Evolutionary conservation across 2,329 filamentous ascomycete species (phyloP), one percentile per base, ranked within the genome.

Genomic region (Fonsecaea monophora): DNA sequence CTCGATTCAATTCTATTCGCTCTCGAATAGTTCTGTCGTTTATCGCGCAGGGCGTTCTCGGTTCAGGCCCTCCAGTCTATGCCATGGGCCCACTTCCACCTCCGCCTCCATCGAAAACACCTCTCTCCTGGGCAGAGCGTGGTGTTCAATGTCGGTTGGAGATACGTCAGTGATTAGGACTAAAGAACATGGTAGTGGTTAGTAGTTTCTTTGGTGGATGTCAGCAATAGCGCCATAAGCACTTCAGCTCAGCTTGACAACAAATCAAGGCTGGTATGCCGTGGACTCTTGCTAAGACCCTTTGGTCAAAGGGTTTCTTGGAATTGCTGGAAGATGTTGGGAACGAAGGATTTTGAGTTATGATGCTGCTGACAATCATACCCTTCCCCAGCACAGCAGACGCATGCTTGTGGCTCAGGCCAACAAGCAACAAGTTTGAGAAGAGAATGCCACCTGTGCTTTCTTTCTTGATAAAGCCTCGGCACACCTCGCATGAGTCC

Each of bases 271-370:
- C 30, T 34, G 38, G 13, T n/a, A 9, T 34, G 18, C 37, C 18
- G 18, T 25, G 21, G 45, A 21, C 42, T 25, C 45, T 4, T 50
- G 18, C 18, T 50, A 50, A 12, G 5, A 25, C 45, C 58, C 8
- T 61, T 21, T 12, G 45, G 25, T 7, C 8, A 21, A n/a, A 32
- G 45, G 48, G 30, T 13, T 6, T 30, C 35, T 48, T n/a, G 38
- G 40, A 42, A 9, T 48, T 4, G 4, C 12, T 40, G 30, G 30
- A 37, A 15, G 40, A 12, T 57, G 18, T 34, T 25, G 4, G n/a
- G 53, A 38, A 34, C 40, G 38, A 58, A 63, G 61, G 62, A 59
- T 64, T 65, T 45, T 50, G 62, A 65, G 56, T 60, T 54, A 60
- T 65, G 42, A 60, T 54, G 12, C n/a, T 58, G 62, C 62, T 65